Conservation (phyloP, 2,329 filamentous ascomycete genomes). For the Alternaria sp. region DNA sequence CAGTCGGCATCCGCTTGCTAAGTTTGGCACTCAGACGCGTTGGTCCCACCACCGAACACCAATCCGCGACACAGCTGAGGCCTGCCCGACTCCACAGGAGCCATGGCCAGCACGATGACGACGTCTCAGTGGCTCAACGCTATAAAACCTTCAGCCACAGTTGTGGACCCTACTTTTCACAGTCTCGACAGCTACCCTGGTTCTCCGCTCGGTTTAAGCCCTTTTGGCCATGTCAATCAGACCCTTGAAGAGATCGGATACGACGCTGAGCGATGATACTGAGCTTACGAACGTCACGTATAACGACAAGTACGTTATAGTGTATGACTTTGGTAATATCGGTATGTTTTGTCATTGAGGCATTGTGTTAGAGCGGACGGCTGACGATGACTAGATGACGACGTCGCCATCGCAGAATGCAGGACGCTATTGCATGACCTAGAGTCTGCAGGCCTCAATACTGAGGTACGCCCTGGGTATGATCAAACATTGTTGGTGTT, state of each 20-base stretch:
- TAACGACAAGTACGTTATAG: constrained; percentile 43
- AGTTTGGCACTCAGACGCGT: constrained; percentile 10
- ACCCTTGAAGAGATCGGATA: constrained; percentile 30
- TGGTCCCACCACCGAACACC: constrained; percentile 21
- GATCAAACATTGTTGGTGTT: constrained; percentile 40
- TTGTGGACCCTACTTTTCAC: not conserved
- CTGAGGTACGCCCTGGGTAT: constrained; percentile 40
- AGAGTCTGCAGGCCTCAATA: constrained; percentile 37
- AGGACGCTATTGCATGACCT: constrained; percentile 31
- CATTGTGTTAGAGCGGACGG: not conserved
- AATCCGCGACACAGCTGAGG: constrained; percentile 24
- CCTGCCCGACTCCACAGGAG: constrained; percentile 10
- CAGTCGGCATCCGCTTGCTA: constrained; percentile 22
- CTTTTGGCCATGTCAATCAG: constrained; percentile 22
- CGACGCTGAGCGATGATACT: constrained; percentile 31
- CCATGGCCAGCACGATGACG: constrained; percentile 11
- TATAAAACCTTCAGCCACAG: constrained; percentile 20
- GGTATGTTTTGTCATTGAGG: constrained; percentile 22
- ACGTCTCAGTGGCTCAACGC: constrained; percentile 9
- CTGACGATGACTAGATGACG: constrained; percentile 22
- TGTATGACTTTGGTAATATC: constrained; percentile 37
- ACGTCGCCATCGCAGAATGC: constrained; percentile 31
- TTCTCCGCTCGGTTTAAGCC: not conserved
- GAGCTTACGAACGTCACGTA: constrained; percentile 33
- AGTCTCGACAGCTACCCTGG: not conserved